Evolutionary conservation across 2,329 filamentous ascomycete species (phyloP).

Genomic region (Venturia nashicola): DNA sequence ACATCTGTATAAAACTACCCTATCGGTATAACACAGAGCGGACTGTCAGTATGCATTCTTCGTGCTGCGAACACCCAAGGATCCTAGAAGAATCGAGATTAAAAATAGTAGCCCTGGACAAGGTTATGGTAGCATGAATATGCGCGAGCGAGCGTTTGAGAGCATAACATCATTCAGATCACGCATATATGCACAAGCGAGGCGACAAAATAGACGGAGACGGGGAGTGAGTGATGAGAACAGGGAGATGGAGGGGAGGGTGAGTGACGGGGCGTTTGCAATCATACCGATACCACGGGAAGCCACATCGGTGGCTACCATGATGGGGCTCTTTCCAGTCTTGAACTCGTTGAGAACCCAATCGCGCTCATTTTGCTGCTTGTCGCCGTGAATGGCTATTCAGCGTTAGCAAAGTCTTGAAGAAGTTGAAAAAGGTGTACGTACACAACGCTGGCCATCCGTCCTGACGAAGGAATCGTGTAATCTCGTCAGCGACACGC

Average conservation of each 20-base stretch:
- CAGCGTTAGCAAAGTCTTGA: slow-evolving; percentile 31
- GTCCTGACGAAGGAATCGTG: slow-evolving; percentile 90
- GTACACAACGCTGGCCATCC: slow-evolving; percentile 94
- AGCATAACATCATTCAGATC: slow-evolving; percentile 71
- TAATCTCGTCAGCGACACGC: slow-evolving; percentile 97
- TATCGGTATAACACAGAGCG: slow-evolving; percentile 50
- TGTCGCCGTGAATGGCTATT: slow-evolving; percentile 92
- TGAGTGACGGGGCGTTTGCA: slow-evolving; percentile 40
- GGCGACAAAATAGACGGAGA: slow-evolving; percentile 21
- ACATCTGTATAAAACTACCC: slow-evolving; percentile 50
- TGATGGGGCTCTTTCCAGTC: slow-evolving; percentile 97
- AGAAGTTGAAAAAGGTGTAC: slow-evolving; percentile 24
- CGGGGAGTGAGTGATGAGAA: slow-evolving; percentile 19
- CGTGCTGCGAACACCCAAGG: slow-evolving; percentile 75
- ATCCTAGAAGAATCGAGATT: slow-evolving; percentile 48
- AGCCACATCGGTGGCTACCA: slow-evolving; percentile 99
- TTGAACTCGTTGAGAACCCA: slow-evolving; percentile 99
- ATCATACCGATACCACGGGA: slow-evolving; percentile 99
- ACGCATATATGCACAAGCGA: slow-evolving; percentile 37
- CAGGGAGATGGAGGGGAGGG: slow-evolving; percentile 17
- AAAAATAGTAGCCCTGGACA: slow-evolving; percentile 81
- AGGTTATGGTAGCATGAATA: slow-evolving; percentile 70
- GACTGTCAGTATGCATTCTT: slow-evolving; percentile 62
- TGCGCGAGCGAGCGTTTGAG: slow-evolving; percentile 70
- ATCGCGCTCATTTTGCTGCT: slow-evolving; percentile 98